Conservation (phyloP, 2,329 filamentous ascomycete genomes). For the Colletotrichum magnum region DNA sequence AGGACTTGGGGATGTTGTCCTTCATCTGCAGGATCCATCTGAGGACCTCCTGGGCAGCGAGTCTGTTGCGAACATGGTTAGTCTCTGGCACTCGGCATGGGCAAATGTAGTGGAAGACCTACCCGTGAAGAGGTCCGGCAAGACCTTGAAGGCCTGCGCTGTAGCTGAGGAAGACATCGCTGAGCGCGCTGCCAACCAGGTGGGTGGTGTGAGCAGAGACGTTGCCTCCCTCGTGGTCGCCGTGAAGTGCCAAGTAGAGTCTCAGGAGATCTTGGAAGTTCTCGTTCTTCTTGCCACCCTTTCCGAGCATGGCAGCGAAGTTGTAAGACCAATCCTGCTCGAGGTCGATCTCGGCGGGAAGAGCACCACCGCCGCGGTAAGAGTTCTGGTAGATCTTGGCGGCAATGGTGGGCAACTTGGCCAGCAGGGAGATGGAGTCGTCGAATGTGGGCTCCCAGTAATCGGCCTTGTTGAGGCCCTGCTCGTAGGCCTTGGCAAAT, state of each 20-base stretch:
- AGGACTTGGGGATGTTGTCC: constrained; percentile 82
- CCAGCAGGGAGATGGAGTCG: constrained; percentile 92
- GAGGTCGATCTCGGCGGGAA: constrained; percentile 82
- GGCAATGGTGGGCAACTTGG: constrained; percentile 96
- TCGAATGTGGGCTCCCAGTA: constrained; percentile 99
- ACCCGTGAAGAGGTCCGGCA: constrained; percentile 78
- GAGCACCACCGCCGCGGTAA: constrained; percentile 80
- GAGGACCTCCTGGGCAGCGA: constrained; percentile 96
- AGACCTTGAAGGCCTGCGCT: constrained; percentile 95
- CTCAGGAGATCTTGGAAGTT: constrained; percentile 96
- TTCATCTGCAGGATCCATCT: constrained; percentile 99
- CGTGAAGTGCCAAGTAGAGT: constrained; percentile 95
- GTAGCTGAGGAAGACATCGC: constrained; percentile 96
- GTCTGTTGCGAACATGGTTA: constrained; percentile 57
- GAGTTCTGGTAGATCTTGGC: constrained; percentile 98
- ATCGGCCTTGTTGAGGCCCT: constrained; percentile 92
- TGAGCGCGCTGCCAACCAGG: constrained; percentile 93
- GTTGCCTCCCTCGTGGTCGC: constrained; percentile 98
- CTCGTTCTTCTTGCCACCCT: constrained; percentile 88
- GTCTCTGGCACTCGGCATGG: too few species aligned
- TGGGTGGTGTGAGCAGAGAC: constrained; percentile 97
- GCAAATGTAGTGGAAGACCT: not conserved
- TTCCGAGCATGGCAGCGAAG: constrained; percentile 96
- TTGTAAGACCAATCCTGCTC: constrained; percentile 99
- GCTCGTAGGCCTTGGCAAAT: constrained; percentile 94